Evolutionary conservation across 1,284 basidiomycete species (phyloP).

Genomic region (Vanrija sp.): DNA sequence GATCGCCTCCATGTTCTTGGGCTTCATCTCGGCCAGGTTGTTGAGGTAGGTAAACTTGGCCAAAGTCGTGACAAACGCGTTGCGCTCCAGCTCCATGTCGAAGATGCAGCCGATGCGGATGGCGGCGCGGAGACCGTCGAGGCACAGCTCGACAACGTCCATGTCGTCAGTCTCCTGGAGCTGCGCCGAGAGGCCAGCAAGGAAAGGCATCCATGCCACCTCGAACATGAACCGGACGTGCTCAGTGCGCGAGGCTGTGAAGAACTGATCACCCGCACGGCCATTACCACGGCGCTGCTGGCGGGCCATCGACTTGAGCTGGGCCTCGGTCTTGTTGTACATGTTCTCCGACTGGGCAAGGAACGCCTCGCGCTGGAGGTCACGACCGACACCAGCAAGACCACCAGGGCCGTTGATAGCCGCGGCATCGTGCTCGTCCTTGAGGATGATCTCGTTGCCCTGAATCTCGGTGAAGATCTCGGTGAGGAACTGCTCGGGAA

Average conservation of each 20-base stretch:
- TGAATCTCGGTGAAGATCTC: conserved; percentile 85
- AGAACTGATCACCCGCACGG: conserved; percentile 75
- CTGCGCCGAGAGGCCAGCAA: conserved; percentile 86
- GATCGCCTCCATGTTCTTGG: conserved; percentile 98
- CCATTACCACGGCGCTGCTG: conserved; percentile 67
- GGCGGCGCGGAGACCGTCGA: conserved; percentile 89
- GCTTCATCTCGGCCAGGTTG: conserved; percentile 95
- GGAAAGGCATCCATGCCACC: conserved; percentile 93
- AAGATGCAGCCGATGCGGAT: conserved; percentile 92
- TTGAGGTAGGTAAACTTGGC: conserved; percentile 94
- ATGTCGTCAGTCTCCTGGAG: conserved; percentile 89
- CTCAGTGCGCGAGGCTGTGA: conserved; percentile 88
- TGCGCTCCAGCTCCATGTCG: conserved; percentile 89
- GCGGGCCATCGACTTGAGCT: conserved; percentile 84
- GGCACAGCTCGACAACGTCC: conserved; percentile 82
- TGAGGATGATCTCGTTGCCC: conserved; percentile 91
- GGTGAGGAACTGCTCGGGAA: conserved; percentile 76
- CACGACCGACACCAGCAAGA: conserved; percentile 80
- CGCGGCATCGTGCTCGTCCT: conserved; percentile 78
- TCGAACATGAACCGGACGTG: conserved; percentile 98
- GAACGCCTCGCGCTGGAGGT: conserved; percentile 90
- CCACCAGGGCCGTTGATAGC: conserved; percentile 56
- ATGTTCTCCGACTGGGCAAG: conserved; percentile 90
- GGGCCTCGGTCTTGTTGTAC: conserved; percentile 91
- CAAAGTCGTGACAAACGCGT: conserved; percentile 96